phyloP scores from a whole-genome alignment of 345 rosid genomes.

The Camelina neglecta region DNA sequence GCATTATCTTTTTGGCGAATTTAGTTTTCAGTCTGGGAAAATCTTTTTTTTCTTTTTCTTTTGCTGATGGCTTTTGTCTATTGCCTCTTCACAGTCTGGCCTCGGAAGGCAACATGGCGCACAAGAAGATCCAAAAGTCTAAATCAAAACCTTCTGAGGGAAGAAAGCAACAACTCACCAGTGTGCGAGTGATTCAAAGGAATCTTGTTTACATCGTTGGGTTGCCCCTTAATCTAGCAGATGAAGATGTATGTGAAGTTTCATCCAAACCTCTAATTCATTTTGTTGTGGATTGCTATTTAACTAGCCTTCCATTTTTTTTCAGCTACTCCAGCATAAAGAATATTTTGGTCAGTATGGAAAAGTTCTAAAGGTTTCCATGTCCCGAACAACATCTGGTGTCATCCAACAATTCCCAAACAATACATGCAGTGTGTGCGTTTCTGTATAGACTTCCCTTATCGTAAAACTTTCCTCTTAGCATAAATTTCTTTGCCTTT shows the following conservation, averaged over 20 bases:
- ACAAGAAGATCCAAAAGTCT: constrained; percentile 59
- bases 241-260: constrained; percentile 58
- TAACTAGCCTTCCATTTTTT: constrained; percentile 21
- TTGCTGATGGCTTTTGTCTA: constrained; percentile 34
- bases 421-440: constrained; percentile 79
- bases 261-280: background rate
- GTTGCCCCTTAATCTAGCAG: constrained; percentile 68
- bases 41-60: background rate
- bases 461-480: background rate
- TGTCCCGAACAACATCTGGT: constrained; percentile 73
- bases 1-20: background rate
- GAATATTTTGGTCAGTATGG: constrained; percentile 82
- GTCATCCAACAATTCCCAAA: constrained; percentile 69
- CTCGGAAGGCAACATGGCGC: constrained; percentile 49
- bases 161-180: constrained; percentile 68
- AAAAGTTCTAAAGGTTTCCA: constrained; percentile 71
- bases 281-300: constrained; percentile 9
- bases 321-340: constrained; percentile 63
- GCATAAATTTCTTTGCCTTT: background rate
- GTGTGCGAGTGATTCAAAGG: constrained; percentile 65
- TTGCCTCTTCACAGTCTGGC: constrained; percentile 42
- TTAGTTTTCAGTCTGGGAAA: background rate
- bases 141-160: constrained; percentile 66
- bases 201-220: constrained; percentile 82
- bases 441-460: constrained; percentile 17